Percentiles rank a stretch among this genome's conserved stretches.
Conservation (phyloP, 768 basidiomycete species). For the Cystobasidium ongulense region DNA sequence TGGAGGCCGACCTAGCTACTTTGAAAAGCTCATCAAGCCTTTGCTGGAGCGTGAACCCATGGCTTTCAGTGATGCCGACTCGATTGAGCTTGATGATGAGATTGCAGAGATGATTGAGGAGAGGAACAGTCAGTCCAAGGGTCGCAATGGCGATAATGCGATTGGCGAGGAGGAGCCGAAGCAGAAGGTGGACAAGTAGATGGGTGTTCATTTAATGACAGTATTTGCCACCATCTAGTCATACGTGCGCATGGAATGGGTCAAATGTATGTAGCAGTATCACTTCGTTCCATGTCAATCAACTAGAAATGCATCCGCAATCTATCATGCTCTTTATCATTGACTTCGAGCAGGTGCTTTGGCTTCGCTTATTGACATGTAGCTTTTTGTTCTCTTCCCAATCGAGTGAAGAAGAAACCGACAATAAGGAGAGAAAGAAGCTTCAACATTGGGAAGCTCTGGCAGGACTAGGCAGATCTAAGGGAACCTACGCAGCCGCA, state of each 20-base stretch:
- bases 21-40: slow-evolving; percentile 49
- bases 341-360: too few relatives aligned
- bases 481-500: background rate
- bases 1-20: slow-evolving; percentile 48
- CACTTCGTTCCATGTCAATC: background rate
- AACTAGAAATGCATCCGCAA: background rate
- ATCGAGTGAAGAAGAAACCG: background rate
- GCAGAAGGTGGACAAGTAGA: background rate
- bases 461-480: background rate
- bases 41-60: slow-evolving; percentile 46
- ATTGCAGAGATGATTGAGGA: slow-evolving; percentile 41
- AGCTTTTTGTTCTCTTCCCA: background rate
- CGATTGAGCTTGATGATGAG: slow-evolving; percentile 47
- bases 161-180: slow-evolving; percentile 26
- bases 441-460: background rate
- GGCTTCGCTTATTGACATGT: background rate
- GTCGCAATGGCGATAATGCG: background rate
- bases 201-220: background rate
- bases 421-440: background rate
- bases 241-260: too few relatives aligned
- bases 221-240: background rate
- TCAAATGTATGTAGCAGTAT: background rate
- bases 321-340: too few relatives aligned
- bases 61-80: slow-evolving; percentile 44
- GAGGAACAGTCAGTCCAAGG: slow-evolving; percentile 20